Percentiles rank a stretch among this genome's conserved stretches.
Evolutionary conservation across 768 basidiomycete species (phyloP).

Genomic region (Cantharellus cinnabarinus): DNA sequence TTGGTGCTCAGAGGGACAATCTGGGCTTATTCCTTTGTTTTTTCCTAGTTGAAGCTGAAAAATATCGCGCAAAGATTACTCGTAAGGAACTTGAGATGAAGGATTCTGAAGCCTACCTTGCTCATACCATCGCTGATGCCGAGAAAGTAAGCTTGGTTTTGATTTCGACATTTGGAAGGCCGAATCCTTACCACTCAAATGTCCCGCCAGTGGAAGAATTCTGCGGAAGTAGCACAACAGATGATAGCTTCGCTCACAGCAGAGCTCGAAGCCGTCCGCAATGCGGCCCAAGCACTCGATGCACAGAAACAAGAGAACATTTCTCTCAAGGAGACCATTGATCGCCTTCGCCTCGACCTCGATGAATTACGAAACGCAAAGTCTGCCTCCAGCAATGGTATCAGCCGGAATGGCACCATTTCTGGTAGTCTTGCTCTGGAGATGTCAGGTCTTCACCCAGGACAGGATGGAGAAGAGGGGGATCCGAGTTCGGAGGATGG

Average conservation of each 20-base stretch:
- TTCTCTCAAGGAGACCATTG: slow-evolving; percentile 86
- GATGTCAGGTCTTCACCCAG: slow-evolving; percentile 12
- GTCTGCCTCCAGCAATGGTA: slow-evolving; percentile 1
- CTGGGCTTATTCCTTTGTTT: neutral
- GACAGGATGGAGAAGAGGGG: neutral
- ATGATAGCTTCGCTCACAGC: slow-evolving; percentile 39
- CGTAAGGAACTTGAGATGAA: slow-evolving; percentile 57
- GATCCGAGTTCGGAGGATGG: slow-evolving; percentile 25
- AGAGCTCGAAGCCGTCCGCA: slow-evolving; percentile 49
- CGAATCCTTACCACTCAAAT: neutral
- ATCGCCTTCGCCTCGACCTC: slow-evolving; percentile 82
- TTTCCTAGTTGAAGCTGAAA: slow-evolving; percentile 50
- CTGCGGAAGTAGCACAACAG: neutral
- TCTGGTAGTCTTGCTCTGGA: slow-evolving; percentile 17
- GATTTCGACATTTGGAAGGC: neutral
- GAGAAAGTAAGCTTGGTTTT: neutral
- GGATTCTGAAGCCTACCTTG: slow-evolving; percentile 10
- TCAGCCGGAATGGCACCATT: slow-evolving; percentile 11
- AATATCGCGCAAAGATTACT: slow-evolving; percentile 52
- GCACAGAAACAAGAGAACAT: slow-evolving; percentile 92
- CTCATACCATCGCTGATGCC: neutral
- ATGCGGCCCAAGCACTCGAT: slow-evolving; percentile 55
- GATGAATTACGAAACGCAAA: slow-evolving; percentile 57
- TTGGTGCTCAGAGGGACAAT: neutral
- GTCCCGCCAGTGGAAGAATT: neutral